phyloP scores from a whole-genome alignment of 345 rosid species.

The Linum tenue region DNA sequence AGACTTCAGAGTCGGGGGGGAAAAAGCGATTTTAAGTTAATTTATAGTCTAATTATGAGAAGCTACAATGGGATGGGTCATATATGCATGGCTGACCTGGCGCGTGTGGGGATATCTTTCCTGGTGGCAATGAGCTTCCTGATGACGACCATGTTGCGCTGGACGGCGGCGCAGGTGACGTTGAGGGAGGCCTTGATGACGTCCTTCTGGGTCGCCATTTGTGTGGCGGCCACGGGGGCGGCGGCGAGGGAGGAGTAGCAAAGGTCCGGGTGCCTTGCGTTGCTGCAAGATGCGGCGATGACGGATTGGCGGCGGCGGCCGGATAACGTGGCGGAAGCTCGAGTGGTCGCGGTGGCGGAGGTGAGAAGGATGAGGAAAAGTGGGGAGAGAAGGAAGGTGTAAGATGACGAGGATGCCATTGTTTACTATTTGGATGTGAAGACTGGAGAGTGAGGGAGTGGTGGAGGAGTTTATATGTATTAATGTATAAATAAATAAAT shows the following conservation, averaged over 20 bases:
- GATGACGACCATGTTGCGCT: not conserved
- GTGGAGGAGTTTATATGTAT: too few species aligned
- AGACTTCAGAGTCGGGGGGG: too few species aligned
- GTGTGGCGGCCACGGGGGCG: not conserved
- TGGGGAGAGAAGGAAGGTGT: not conserved
- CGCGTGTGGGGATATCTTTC: not conserved
- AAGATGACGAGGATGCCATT: not conserved
- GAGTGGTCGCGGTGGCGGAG: not conserved
- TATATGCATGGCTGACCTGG: not conserved
- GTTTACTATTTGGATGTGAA: not conserved
- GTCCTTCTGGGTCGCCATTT: not conserved
- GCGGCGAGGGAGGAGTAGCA: constrained; percentile 1
- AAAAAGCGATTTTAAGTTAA: too few species aligned
- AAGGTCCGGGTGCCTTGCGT: not conserved
- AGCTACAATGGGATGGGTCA: too few species aligned
- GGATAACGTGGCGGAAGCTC: too few species aligned
- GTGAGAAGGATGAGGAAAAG: not conserved
- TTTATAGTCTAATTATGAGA: too few species aligned
- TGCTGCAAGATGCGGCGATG: not conserved
- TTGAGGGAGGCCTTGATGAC: not conserved
- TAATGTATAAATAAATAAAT: too few species aligned
- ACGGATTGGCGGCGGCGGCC: not conserved
- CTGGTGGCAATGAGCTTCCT: not conserved
- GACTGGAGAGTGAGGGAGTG: too few species aligned
- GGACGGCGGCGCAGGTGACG: not conserved